Evolutionary conservation across 257 asterid species (phyloP).

Genomic region (Solanum arcanum): DNA sequence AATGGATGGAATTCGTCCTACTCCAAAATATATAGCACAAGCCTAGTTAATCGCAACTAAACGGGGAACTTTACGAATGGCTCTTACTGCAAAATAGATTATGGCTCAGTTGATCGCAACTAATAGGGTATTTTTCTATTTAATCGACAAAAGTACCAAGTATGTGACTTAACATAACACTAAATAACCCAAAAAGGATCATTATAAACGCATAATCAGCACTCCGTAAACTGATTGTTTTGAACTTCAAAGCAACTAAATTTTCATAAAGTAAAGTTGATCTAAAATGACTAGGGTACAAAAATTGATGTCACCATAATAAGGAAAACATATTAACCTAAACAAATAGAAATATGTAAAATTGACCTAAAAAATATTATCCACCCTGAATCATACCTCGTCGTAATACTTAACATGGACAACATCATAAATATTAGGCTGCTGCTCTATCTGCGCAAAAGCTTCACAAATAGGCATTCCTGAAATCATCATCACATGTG

Average conservation of each 20-base stretch:
- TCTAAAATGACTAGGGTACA: not conserved
- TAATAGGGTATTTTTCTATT: not conserved
- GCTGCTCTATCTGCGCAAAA: conserved; percentile 80
- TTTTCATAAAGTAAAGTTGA: not conserved
- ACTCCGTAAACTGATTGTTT: not conserved
- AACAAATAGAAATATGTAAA: not conserved
- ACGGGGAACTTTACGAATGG: not conserved
- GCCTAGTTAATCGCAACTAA: not conserved
- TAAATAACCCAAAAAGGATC: not conserved
- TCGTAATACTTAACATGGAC: conserved; percentile 82
- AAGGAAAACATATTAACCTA: not conserved
- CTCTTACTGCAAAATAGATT: not conserved
- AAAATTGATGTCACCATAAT: not conserved
- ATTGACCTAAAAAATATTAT: not conserved
- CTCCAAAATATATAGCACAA: not conserved
- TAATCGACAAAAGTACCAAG: not conserved
- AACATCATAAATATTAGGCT: conserved; percentile 66
- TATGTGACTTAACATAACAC: not conserved
- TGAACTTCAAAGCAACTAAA: not conserved
- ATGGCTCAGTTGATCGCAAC: not conserved
- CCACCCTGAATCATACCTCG: conserved; percentile 44
- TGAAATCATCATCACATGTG: conserved; percentile 7
- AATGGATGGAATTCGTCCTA: not conserved
- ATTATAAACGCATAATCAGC: not conserved
- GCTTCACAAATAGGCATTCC: conserved; percentile 90